Conservation (phyloP, 2,329 filamentous ascomycete species). For the Ophiostoma pallidulum region DNA sequence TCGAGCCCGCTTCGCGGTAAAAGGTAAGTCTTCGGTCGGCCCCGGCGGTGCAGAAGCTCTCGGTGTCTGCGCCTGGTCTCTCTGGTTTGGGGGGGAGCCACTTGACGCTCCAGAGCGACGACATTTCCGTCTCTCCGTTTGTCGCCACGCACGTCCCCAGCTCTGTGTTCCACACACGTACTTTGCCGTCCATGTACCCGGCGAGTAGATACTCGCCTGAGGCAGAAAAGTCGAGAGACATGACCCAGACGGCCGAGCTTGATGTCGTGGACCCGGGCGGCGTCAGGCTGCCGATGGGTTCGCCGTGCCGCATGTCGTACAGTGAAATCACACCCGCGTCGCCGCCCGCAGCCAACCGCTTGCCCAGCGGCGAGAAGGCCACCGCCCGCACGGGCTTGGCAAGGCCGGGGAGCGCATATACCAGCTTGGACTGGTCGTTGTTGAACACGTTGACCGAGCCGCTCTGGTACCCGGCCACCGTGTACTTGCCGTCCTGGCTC, state of each 20-base stretch:
- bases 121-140: conserved; percentile 80
- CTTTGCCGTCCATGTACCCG: conserved; percentile 84
- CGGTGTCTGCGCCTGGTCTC: conserved; percentile 33
- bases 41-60: conserved; percentile 69
- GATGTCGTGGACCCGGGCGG: conserved; percentile 38
- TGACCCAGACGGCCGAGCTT: conserved; percentile 74
- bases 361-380: conserved; percentile 78
- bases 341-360: conserved; percentile 78
- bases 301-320: conserved; percentile 85
- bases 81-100: conserved; percentile 64
- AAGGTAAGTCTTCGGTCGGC: conserved; percentile 68
- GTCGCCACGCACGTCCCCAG: conserved; percentile 79
- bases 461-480: conserved; percentile 86
- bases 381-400: conserved; percentile 79
- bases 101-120: conserved; percentile 69
- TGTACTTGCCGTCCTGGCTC: conserved; percentile 68
- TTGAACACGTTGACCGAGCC: conserved; percentile 91
- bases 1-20: conserved; percentile 60
- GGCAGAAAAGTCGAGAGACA: conserved; percentile 84
- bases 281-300: conserved; percentile 75
- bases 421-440: conserved; percentile 75
- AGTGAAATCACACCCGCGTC: conserved; percentile 82
- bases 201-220: conserved; percentile 87
- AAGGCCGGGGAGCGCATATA: conserved; percentile 78
- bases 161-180: conserved; percentile 92